Percentiles rank a stretch among this genome's conserved stretches.
Evolutionary conservation across 2,329 filamentous ascomycete species (phyloP).

Genomic region (Pseudogymnoascus sp.): DNA sequence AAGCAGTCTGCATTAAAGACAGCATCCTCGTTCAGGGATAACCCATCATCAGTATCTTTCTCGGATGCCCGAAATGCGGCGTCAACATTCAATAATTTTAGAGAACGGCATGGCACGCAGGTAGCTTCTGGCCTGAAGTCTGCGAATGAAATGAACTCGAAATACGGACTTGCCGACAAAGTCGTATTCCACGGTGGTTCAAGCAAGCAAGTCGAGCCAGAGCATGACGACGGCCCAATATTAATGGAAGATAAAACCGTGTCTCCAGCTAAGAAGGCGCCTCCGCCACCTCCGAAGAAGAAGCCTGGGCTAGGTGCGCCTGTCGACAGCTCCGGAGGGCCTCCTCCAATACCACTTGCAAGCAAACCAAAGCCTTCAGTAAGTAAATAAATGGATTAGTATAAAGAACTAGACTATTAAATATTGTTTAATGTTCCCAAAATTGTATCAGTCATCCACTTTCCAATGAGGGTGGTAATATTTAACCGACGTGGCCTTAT

Average conservation of each 20-base stretch:
- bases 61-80: constrained; percentile 44
- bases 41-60: constrained; percentile 45
- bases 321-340: constrained; percentile 22
- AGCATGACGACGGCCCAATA: constrained; percentile 13
- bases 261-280: constrained; percentile 28
- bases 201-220: constrained; percentile 7
- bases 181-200: constrained; percentile 20
- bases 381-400: constrained; percentile 19
- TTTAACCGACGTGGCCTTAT: not conserved
- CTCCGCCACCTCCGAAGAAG: constrained; percentile 30
- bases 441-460: not conserved
- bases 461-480: not conserved
- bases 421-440: not conserved
- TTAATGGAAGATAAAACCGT: constrained; percentile 16
- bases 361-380: constrained; percentile 31
- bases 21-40: constrained; percentile 41
- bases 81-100: constrained; percentile 50
- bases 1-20: constrained; percentile 49
- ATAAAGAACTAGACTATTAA: not conserved
- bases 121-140: constrained; percentile 45
- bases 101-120: constrained; percentile 53
- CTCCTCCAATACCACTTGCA: constrained; percentile 18
- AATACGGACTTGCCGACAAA: constrained; percentile 29
- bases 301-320: constrained; percentile 19
- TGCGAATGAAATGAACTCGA: constrained; percentile 28